These are phyloP conservation scores for Grosmannia clavigera DNA, from an alignment of 2,329 filamentous ascomycete species.

Conservation along the genomic window DNA sequence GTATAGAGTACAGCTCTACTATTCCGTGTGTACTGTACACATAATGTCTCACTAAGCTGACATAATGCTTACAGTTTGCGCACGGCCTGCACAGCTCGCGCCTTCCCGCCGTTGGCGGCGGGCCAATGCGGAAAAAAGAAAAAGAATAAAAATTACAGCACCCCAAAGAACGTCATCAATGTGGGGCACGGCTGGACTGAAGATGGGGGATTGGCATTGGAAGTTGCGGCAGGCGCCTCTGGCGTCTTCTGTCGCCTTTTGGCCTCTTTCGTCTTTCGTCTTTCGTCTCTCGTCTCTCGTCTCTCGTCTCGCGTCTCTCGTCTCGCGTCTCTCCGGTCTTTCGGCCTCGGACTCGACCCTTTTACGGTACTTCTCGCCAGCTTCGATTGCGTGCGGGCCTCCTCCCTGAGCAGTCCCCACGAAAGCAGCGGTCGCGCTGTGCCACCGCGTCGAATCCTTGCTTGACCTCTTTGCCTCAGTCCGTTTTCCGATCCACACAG, in stretches of 20 bases:
- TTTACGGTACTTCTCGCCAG: neutral
- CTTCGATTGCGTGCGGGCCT: neutral
- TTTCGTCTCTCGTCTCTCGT: too few relatives aligned
- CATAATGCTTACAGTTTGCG: neutral
- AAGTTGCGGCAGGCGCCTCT: neutral
- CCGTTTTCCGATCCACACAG: too few relatives aligned
- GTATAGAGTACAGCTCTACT: too few relatives aligned
- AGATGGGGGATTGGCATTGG: neutral
- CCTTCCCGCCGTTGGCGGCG: neutral
- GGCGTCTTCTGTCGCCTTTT: neutral
- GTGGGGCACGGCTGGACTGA: conserved; percentile 1
- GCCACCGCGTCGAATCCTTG: too few relatives aligned
- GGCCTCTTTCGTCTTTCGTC: too few relatives aligned
- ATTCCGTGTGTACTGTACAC: too few relatives aligned
- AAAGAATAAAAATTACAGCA: neutral
- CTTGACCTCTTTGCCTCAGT: too few relatives aligned
- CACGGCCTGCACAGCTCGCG: neutral
- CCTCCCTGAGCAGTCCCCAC: neutral
- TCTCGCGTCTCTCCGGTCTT: neutral
- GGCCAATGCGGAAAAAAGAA: neutral
- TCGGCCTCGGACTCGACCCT: too few relatives aligned
- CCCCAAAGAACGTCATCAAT: neutral
- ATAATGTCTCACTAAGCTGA: too few relatives aligned
- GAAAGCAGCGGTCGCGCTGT: neutral
- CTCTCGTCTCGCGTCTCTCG: too few relatives aligned